These are phyloP conservation scores for Pythium rishiriense DNA, from an alignment of 352 stramenopile species.

Conservation along the genomic window DNA sequence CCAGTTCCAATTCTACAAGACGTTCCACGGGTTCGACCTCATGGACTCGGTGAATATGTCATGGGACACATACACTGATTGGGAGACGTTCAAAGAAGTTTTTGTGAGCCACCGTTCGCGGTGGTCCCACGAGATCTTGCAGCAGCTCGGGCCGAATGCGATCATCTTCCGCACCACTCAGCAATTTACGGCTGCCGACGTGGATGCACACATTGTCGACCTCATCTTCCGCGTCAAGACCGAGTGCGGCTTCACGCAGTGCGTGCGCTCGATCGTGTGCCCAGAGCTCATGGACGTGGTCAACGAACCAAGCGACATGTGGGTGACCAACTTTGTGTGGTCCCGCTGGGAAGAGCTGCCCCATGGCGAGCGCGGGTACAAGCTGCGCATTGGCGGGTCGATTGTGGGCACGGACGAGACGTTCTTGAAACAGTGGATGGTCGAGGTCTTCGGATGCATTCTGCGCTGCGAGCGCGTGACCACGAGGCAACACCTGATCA, in stretches of 20 bases:
- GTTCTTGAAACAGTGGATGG: too few relatives aligned
- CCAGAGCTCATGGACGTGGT: neutral
- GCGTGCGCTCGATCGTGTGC: neutral
- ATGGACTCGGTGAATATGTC: neutral
- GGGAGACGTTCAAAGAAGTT: neutral
- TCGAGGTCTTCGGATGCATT: too few relatives aligned
- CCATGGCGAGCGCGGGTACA: too few relatives aligned
- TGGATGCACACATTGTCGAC: neutral
- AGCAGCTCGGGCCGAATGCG: neutral
- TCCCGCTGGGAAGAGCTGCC: too few relatives aligned
- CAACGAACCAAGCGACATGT: neutral
- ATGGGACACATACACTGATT: neutral
- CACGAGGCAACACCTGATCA: too few relatives aligned
- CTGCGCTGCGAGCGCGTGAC: too few relatives aligned
- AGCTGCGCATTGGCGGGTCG: too few relatives aligned
- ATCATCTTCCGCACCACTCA: neutral
- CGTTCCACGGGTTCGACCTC: neutral
- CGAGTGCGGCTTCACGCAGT: neutral
- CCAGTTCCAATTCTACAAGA: constrained; percentile 3
- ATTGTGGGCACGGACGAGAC: too few relatives aligned
- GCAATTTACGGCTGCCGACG: neutral
- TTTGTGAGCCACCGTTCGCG: neutral
- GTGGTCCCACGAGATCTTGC: neutral
- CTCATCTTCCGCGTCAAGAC: neutral
- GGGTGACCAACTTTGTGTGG: constrained; percentile 7